Evolutionary conservation across 2,329 filamentous ascomycete genomes (phyloP).

Genomic region (Neofusicoccum umdonicola): DNA sequence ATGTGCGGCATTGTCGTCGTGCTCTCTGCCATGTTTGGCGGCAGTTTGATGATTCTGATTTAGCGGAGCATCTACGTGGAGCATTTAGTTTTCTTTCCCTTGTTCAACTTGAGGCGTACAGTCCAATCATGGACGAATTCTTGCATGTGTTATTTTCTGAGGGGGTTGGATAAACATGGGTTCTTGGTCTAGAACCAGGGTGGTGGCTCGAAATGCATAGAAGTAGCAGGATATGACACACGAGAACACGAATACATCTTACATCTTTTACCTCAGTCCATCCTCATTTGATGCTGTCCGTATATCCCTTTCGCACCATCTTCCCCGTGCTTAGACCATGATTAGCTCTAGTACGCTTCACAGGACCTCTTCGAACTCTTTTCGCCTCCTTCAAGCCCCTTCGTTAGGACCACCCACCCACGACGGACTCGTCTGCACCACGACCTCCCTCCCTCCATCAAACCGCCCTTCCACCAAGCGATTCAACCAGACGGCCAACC

Average conservation of each 20-base stretch:
- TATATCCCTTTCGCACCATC: too few relatives aligned
- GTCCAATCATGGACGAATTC: conserved; percentile 21
- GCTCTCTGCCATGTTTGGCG: conserved; percentile 4
- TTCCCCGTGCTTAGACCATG: too few relatives aligned
- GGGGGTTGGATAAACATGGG: background rate
- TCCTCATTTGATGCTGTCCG: too few relatives aligned
- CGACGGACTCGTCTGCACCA: conserved; percentile 19
- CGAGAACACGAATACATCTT: background rate
- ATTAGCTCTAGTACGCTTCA: too few relatives aligned
- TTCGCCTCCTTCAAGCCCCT: background rate
- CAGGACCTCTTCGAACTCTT: too few relatives aligned
- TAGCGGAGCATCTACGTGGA: background rate
- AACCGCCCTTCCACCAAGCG: conserved; percentile 27
- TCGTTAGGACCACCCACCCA: background rate
- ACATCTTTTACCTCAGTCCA: background rate
- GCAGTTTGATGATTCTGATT: conserved; percentile 9
- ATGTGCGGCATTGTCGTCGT: conserved; percentile 4
- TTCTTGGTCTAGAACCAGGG: background rate
- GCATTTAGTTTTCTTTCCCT: background rate
- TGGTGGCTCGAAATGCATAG: background rate
- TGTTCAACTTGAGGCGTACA: background rate
- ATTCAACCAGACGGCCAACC: conserved; percentile 41
- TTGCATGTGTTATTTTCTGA: background rate
- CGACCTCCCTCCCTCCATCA: conserved; percentile 20
- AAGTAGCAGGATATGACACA: background rate